These are phyloP conservation scores for Macadamia integrifolia DNA, from an alignment of 164 flowering plant species.

Conservation along the genomic window DNA sequence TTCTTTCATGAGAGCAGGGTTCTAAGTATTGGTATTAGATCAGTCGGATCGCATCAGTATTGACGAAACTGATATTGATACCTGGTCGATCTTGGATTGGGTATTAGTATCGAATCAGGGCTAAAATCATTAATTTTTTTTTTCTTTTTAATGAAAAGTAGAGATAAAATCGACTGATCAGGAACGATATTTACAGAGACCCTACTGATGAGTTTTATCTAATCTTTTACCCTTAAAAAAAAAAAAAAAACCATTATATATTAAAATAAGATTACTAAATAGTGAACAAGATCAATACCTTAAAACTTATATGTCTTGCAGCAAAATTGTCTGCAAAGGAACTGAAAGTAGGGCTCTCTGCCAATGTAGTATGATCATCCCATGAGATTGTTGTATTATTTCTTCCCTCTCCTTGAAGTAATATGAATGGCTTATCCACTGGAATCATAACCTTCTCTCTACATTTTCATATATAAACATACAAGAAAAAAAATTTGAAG, in stretches of 20 bases:
- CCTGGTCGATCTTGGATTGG: too few species aligned
- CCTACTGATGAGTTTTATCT: too few species aligned
- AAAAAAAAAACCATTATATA: not conserved
- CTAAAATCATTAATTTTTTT: too few species aligned
- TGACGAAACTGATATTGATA: too few species aligned
- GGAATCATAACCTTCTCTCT: slow-evolving; percentile 52
- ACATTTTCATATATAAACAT: not conserved
- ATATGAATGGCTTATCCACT: slow-evolving; percentile 34
- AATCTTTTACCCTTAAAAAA: too few species aligned
- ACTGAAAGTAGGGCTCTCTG: slow-evolving; percentile 36
- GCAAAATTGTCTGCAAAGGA: slow-evolving; percentile 38
- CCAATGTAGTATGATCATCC: slow-evolving; percentile 26
- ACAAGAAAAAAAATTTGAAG: not conserved
- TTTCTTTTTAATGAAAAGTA: not conserved
- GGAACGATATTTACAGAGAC: too few species aligned
- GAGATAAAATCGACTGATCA: too few species aligned
- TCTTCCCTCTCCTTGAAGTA: slow-evolving; percentile 38
- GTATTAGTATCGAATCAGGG: too few species aligned
- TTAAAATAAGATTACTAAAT: not conserved
- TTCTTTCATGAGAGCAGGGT: too few species aligned
- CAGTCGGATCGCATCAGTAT: too few species aligned
- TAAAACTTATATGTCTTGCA: slow-evolving; percentile 35
- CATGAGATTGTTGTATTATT: slow-evolving; percentile 28
- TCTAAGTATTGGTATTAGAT: too few species aligned
- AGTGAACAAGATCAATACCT: slow-evolving; percentile 13